Evolutionary conservation across 257 asterid species (phyloP).

Genomic region (Solanum ahanhuiri): DNA sequence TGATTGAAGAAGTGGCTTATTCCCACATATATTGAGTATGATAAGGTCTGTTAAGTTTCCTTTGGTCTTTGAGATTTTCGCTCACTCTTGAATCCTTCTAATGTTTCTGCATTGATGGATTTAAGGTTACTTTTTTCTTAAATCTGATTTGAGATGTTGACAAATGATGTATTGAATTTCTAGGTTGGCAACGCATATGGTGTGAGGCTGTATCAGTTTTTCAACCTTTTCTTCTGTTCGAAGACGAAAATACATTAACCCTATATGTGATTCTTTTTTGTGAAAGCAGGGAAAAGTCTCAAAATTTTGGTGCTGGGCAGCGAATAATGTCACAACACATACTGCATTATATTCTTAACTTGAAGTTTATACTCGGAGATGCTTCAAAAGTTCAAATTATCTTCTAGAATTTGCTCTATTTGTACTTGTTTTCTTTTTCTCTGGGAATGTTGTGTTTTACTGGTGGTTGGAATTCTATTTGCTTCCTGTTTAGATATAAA

Average conservation of each 20-base stretch:
- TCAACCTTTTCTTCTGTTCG: conserved; percentile 77
- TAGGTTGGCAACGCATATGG: conserved; percentile 99
- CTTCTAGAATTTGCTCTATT: background rate
- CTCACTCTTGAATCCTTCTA: conserved; percentile 51
- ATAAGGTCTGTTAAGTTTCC: conserved; percentile 85
- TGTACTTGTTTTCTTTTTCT: background rate
- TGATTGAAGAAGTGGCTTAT: conserved; percentile 71
- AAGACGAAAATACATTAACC: conserved; percentile 72
- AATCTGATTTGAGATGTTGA: conserved; percentile 77
- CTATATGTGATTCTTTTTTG: conserved; percentile 54
- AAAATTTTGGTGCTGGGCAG: conserved; percentile 12
- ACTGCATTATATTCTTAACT: no score
- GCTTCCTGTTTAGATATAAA: background rate
- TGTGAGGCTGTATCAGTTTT: conserved; percentile 95
- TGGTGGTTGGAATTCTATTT: background rate
- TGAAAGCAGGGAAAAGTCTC: conserved; percentile 52
- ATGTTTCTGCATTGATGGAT: conserved; percentile 60
- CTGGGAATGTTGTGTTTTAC: background rate
- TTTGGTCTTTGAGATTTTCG: conserved; percentile 45
- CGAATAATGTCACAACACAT: background rate
- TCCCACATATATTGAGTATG: conserved; percentile 50
- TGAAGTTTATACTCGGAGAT: no score
- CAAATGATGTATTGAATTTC: conserved; percentile 75
- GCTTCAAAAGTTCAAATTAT: no score
- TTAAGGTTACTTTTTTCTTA: conserved; percentile 55